Base-by-base conservation (phyloP, 139 green algal genomes). In the Mychonastes homosphaera region DNA sequence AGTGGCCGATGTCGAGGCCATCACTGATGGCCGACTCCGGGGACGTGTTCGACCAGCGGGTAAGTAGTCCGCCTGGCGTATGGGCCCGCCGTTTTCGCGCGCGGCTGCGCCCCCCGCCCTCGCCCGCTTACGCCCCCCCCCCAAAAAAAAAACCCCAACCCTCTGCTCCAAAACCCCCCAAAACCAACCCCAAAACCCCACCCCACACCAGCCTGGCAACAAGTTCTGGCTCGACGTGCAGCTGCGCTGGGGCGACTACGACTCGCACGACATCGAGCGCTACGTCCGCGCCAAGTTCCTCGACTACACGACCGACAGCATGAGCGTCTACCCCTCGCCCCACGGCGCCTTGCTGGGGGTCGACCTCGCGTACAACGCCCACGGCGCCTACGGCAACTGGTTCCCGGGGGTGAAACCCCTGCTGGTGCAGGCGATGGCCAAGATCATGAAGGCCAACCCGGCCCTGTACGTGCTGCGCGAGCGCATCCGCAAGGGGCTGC, bases 231-330 rank as follows among this genome's bases (percentile, higher is more conserved):
- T 95, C 44, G 87, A 95, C 56, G 86, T 96, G 65, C 84, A 92
- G 80, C 81, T 91, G 65, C 77, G 76, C 26, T 99, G 93, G 93
- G 93, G 93, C 50, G 93, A 99, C 77, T 99, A 91, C 58, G 93
- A 99, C 81, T 86, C 66, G 32, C 93, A 99, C 69, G 93, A 99
- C 78, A 89, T 99, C 49, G 93, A 99, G 85, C 82, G 93, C 34
- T 99, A 99, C 73, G 90, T 81, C 53, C 82, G 92, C 33, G 91
- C 91, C 70, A 97, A 97, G 83, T 99, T 99, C 79, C 79, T 99
- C 54, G 93, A 99, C 80, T 99, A 99, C 82, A 97, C 93, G 55
- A 98, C 91, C 3, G 93, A 99, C 72, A 97, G 95, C 85, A 98
- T 99, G 91, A 93, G 80, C 62, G 93, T 98, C 72, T 98, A 98